These are phyloP conservation scores for Quercus variabilis DNA, from an alignment of 306 rosid species.

Conservation along the genomic window DNA sequence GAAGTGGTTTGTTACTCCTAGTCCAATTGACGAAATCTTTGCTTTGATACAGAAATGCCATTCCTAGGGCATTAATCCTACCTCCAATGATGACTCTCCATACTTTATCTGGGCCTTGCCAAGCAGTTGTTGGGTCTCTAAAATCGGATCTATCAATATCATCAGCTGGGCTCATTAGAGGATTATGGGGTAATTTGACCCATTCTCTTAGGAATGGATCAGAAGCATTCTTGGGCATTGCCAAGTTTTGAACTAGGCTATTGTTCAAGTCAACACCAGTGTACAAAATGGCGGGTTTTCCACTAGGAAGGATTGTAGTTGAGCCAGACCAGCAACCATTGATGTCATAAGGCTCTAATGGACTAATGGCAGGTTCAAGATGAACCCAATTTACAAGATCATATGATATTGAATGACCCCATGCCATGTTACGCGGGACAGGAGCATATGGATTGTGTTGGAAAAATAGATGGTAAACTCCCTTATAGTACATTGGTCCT, in stretches of 20 bases:
- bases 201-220: constrained; percentile 52
- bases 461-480: constrained; percentile 56
- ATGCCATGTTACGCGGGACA: constrained; percentile 30
- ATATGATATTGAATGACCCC: constrained; percentile 57
- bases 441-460: constrained; percentile 48
- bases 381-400: constrained; percentile 58
- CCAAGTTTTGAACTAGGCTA: constrained; percentile 43
- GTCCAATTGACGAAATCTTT: constrained; percentile 48
- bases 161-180: constrained; percentile 31
- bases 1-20: constrained; percentile 25
- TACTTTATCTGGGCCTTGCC: constrained; percentile 40
- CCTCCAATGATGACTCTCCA: constrained; percentile 50
- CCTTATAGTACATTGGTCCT: constrained; percentile 57
- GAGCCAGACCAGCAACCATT: constrained; percentile 60
- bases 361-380: constrained; percentile 38
- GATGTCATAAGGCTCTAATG: constrained; percentile 38
- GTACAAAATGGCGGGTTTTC: constrained; percentile 35
- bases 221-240: constrained; percentile 35
- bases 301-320: constrained; percentile 34
- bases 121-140: constrained; percentile 62
- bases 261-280: constrained; percentile 31
- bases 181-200: constrained; percentile 44
- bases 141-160: constrained; percentile 31
- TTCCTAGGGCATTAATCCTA: constrained; percentile 32
- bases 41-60: constrained; percentile 34